Base-by-base conservation (phyloP, 1,284 basidiomycete genomes). In the Leccinum brunneo-olivaceum region DNA sequence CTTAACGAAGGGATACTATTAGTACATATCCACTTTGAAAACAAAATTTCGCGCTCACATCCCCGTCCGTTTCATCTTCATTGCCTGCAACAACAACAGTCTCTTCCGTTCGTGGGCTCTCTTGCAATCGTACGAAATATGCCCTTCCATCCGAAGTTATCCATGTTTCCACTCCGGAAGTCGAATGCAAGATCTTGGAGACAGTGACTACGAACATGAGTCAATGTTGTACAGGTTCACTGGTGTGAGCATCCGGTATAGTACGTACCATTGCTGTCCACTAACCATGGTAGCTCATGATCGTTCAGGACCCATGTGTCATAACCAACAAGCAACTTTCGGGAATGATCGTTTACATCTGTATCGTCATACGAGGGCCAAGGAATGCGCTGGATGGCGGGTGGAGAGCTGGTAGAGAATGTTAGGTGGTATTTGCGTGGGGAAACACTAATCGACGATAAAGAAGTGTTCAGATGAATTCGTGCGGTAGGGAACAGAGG, bases 71-170 rank as follows among this genome's bases (percentile, higher is more conserved):
- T 25, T 45, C 44, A 14, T 49, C 53, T 6, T 40, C 52, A 16
- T 41, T 42, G 6, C 39, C 43, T 16, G 23, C 23, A 43, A 39
- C 34, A 38, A 36, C 39, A 23, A 23, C 24, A 14, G 36, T 28
- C 3, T 30, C 39, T 36, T 57, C 50, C 11, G 41, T 32, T 15
- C 39, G 49, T 16, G 53, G 40, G 38, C 53, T 64, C 48, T 76
- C 74, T 28, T 66, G 67, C 15, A 87, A 66, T 46, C 77, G 77
- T 5, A 87, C 85, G 49, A 89, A 76, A 57, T 90, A 90, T 12
- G 74, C 84, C 50, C 85, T 67, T 30, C 86, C 86, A 51, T 90
- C 86, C 3, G 85, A 87, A 2, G 86, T 86, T 37, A 87, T 75
- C 86, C 87, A 90, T 0, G 79, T 78, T 61, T 90, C 87, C 11